These are phyloP conservation scores for Fusarium scirpi DNA, from an alignment of 2,329 filamentous ascomycete genomes.

Conservation along the genomic window DNA sequence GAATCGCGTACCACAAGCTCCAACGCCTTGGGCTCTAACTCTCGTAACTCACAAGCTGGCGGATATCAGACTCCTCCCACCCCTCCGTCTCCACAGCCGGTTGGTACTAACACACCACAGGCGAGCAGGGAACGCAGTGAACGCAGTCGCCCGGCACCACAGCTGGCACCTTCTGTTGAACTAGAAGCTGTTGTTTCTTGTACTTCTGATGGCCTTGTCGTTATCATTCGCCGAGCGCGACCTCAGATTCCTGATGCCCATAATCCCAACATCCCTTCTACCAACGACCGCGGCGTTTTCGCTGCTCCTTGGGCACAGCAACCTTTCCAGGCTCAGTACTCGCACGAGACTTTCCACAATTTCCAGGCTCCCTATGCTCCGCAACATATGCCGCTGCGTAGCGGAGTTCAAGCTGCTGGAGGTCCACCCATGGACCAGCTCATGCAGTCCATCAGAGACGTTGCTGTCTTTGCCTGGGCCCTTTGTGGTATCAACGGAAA, in stretches of 20 bases:
- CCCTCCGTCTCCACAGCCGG: conserved; percentile 22
- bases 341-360: conserved; percentile 50
- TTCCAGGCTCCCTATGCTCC: conserved; percentile 53
- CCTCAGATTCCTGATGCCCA: conserved; percentile 73
- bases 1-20: conserved; percentile 35
- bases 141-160: conserved; percentile 13
- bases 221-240: conserved; percentile 80
- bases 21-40: conserved; percentile 10
- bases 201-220: conserved; percentile 87
- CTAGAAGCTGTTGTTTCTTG: conserved; percentile 92
- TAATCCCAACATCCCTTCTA: conserved; percentile 59
- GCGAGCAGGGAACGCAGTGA: conserved; percentile 4
- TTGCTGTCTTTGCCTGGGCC: conserved; percentile 91
- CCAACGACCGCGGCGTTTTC: conserved; percentile 74
- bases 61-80: conserved; percentile 36
- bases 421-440: conserved; percentile 72
- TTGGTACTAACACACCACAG: conserved; percentile 6
- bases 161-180: conserved; percentile 67
- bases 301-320: conserved; percentile 83
- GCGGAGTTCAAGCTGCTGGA: conserved; percentile 59
- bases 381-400: conserved; percentile 59
- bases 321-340: conserved; percentile 65
- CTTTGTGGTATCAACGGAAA: conserved; percentile 83
- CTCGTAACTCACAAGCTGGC: conserved; percentile 3
- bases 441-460: conserved; percentile 84